phyloP scores from a whole-genome alignment of 306 rosid species.

The Quercus variabilis region DNA sequence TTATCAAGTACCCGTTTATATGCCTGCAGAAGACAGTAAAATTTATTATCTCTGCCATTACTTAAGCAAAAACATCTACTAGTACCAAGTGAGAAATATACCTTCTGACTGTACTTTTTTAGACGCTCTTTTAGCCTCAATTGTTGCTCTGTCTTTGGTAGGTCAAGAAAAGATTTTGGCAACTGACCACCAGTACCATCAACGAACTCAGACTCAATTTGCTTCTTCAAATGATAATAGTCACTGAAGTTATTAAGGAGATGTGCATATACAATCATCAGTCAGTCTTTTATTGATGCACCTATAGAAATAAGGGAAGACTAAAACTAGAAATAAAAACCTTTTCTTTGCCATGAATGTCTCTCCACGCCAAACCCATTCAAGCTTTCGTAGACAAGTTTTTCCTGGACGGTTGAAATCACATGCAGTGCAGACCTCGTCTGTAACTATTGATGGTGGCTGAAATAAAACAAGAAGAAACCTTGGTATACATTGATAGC shows the following conservation, averaged over 20 bases:
- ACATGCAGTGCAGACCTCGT: constrained; percentile 97
- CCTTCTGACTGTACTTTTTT: constrained; percentile 98
- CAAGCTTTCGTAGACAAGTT: constrained; percentile 92
- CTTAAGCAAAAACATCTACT: constrained; percentile 23
- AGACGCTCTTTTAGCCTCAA: constrained; percentile 80
- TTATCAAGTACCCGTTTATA: constrained; percentile 90
- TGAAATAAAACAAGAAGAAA: constrained; percentile 39
- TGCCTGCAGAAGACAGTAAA: constrained; percentile 53
- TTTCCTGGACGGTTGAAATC: constrained; percentile 97
- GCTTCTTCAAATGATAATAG: constrained; percentile 84
- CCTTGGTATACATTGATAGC: not conserved
- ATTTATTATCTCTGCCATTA: constrained; percentile 31
- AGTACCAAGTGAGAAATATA: constrained; percentile 21
- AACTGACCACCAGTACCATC: constrained; percentile 47
- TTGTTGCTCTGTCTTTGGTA: constrained; percentile 87
- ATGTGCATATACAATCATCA: constrained; percentile 23
- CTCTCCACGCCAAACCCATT: constrained; percentile 99
- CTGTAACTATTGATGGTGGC: constrained; percentile 96
- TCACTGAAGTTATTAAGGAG: constrained; percentile 57
- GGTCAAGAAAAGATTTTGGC: constrained; percentile 82
- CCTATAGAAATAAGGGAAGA: constrained; percentile 10
- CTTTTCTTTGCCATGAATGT: constrained; percentile 82
- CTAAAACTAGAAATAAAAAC: constrained; percentile 23
- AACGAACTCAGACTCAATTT: constrained; percentile 91
- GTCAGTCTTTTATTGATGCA: constrained; percentile 16